Base-by-base conservation (phyloP, 163 green algal genomes). In the Scenedesmus sp. region DNA sequence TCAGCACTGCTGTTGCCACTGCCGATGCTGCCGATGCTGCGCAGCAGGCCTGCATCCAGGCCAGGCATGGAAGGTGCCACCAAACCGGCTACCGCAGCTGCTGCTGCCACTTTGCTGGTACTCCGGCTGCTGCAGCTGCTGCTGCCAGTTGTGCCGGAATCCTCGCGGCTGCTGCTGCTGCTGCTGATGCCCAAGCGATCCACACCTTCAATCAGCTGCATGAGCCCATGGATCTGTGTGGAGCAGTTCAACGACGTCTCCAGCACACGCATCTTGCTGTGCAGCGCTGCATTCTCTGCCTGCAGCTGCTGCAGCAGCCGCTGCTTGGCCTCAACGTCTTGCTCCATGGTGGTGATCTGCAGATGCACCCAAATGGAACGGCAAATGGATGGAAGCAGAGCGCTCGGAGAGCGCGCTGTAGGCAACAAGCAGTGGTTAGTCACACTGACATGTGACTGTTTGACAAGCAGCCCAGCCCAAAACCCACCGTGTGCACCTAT, bases 341-440 rank as follows among this genome's bases (percentile, higher is more conserved):
- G 5, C 44, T 91, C 87, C 87, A 91, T 91, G 51, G 87, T 43
- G 30, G 13, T 43, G 33, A 91, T 85, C 87, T 91, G 87, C 81
- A 26, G 9, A 15, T 22, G 37, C 22, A 44, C 37, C 37, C 30
- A 20, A 7, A 9, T 37, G 30, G 6, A 2, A 76, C 30, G 40
- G 6, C 49, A 56, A 37, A 6, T 35, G n/a, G n/a, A n/a, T 72
- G 22, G 24, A 72, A 72, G 59, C 59, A 9, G 24, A n/a, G n/a
- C n/a, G 59, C 20, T 56, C 33, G 59, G 59, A 30, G 59, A n/a
- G n/a, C n/a, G n/a, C n/a, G n/a, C n/a, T n/a, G n/a, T n/a, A n/a
- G n/a, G n/a, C n/a, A n/a, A n/a, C n/a, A n/a, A n/a, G n/a, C n/a
- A n/a, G n/a, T n/a, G n/a, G n/a, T n/a, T n/a, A n/a, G n/a, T n/a